Evolutionary conservation across 73 alveolate species (phyloP).

Genomic region (Diophrys appendiculata): DNA sequence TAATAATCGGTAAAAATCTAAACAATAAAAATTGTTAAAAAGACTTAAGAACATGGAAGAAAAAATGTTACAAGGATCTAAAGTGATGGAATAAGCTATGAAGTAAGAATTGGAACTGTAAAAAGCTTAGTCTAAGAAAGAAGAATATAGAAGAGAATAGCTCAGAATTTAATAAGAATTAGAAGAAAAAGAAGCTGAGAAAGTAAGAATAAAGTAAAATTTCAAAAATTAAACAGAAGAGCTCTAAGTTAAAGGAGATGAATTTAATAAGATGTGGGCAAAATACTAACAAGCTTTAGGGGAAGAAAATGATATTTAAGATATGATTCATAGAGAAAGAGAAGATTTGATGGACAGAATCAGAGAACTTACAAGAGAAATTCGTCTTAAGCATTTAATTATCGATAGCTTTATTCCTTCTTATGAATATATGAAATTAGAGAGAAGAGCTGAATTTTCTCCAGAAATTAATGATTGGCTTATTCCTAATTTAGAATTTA

Average conservation of each 20-base stretch:
- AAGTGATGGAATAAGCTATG: conserved; percentile 83
- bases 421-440: conserved; percentile 66
- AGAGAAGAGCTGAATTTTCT: conserved; percentile 76
- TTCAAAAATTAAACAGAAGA: conserved; percentile 73
- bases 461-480: conserved; percentile 82
- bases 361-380: conserved; percentile 70
- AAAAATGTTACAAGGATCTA: conserved; percentile 74
- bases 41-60: conserved; percentile 85
- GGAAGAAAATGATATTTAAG: conserved; percentile 73
- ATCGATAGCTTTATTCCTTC: conserved; percentile 81
- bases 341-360: conserved; percentile 76
- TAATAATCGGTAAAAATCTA: conserved; percentile 63
- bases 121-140: conserved; percentile 67
- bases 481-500: conserved; percentile 70
- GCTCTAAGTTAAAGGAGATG: conserved; percentile 67
- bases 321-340: conserved; percentile 71
- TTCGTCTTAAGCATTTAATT: conserved; percentile 68
- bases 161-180: conserved; percentile 64
- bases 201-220: conserved; percentile 54
- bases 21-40: conserved; percentile 69
- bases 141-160: conserved; percentile 68
- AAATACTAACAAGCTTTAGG: conserved; percentile 59
- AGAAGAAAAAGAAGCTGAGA: conserved; percentile 62
- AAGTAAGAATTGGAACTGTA: conserved; percentile 79
- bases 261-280: conserved; percentile 60